Evolutionary conservation across 495 filamentous ascomycete species (phyloP), one percentile per base, ranked within the genome.

Genomic region (Xylaria telfairii): DNA sequence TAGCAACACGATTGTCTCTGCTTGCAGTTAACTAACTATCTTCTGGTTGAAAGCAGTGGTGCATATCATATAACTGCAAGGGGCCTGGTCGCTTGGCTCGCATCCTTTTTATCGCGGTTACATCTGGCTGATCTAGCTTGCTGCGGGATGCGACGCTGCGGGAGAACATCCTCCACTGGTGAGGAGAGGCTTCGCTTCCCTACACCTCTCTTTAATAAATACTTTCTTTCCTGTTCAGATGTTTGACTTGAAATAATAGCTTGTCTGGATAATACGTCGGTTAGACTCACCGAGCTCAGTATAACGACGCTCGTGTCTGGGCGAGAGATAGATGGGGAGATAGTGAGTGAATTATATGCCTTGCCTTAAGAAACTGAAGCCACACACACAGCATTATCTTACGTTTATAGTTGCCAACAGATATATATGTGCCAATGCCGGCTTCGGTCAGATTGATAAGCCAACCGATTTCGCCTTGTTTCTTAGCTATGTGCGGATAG

Each of bases 81-180:
- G 63, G 47, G 47, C 41, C 15, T 44, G 37, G 39, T 19, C 15
- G 34, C 39, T 63, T 63, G 41, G 62, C 44, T 66, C n/a, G 30
- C n/a, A 54, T 66, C 9, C 64, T 39, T 42, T n/a, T 41, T 54
- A 66, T 66, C 64, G 47, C n/a, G 21, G 64, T 66, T 66, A 54
- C 64, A 54, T 66, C 47, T 54, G n/a, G 47, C 26, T 39, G 64
- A 42, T 66, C 44, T 68, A 47, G 65, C 65, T 59, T 68, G 39
- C 37, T 9, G 47, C 51, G 65, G 65, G 54, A 68, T 68, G 65
- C 34, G 39, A 68, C 65, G 37, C 51, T 68, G 39, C 47, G 51
- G 65, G 46, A 44, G 34, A 59, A 26, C 37, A 68, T 19, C 46
- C 19, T 54, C 64, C 64, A 53, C 26, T 21, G 30, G 13, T n/a